Percentiles rank a stretch among this genome's conserved stretches.
These are phyloP conservation scores for Stephanocyclus meneghinianus DNA, from an alignment of 352 stramenopile genomes.

Conservation along the genomic window DNA sequence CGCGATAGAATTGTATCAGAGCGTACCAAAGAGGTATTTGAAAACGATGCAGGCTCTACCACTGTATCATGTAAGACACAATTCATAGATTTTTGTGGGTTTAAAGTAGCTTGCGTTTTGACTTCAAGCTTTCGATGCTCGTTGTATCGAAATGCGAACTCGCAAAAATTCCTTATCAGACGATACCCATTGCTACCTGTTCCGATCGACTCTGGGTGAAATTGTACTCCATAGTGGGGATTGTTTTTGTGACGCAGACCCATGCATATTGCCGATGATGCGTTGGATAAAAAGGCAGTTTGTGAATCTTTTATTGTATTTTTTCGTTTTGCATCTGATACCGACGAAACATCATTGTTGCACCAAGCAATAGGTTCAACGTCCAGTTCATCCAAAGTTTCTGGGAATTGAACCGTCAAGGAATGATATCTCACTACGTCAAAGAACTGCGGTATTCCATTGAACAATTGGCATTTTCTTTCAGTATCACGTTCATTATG, in stretches of 20 bases:
- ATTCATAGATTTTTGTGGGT: not conserved
- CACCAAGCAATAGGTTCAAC: constrained; percentile 46
- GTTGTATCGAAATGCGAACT: constrained; percentile 38
- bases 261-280: constrained; percentile 83
- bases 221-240: constrained; percentile 94
- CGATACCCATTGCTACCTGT: constrained; percentile 66
- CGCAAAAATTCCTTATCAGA: constrained; percentile 69
- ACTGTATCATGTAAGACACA: not conserved
- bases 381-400: constrained; percentile 6
- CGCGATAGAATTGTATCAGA: not conserved
- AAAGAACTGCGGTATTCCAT: constrained; percentile 79
- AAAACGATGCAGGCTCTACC: not conserved
- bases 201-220: constrained; percentile 95
- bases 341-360: constrained; percentile 18
- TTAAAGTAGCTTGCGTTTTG: not conserved
- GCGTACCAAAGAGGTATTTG: not conserved
- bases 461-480: constrained; percentile 64
- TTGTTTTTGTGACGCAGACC: constrained; percentile 85
- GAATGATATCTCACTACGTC: constrained; percentile 96
- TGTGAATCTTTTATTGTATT: constrained; percentile 6
- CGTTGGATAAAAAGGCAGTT: not conserved
- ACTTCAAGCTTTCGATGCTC: not conserved
- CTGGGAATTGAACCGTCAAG: constrained; percentile 85
- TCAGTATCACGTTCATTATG: constrained; percentile 24
- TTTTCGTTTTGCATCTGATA: constrained; percentile 9